phyloP scores from a whole-genome alignment of 208 protist genomes.

The Leishmania arabica region DNA sequence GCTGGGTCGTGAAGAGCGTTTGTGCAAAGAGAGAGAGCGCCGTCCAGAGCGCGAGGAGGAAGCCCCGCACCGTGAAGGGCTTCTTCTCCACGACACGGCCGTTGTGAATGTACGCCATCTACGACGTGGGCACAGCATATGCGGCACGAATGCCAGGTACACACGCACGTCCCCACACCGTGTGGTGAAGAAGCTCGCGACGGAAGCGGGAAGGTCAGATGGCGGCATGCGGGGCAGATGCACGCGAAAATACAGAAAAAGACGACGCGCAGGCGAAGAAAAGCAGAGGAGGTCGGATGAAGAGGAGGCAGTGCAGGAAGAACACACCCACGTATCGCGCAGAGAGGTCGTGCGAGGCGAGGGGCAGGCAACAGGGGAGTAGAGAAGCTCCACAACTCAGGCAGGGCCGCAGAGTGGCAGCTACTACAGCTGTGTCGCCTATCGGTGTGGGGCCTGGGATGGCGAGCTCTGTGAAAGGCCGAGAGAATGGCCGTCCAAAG shows the following conservation, averaged over 20 bases:
- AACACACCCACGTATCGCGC: not conserved
- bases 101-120: slow-evolving; percentile 78
- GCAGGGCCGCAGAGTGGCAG: not conserved
- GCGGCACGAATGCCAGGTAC: too few relatives aligned
- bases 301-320: too few relatives aligned
- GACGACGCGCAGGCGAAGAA: not conserved
- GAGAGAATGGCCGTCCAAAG: too few relatives aligned
- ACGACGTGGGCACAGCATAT: not conserved
- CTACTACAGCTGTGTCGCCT: not conserved
- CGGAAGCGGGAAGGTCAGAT: not conserved
- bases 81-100: slow-evolving; percentile 79
- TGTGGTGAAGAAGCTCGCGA: not conserved
- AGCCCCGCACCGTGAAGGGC: slow-evolving; percentile 63
- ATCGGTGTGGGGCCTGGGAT: not conserved
- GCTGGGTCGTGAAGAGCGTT: slow-evolving; percentile 64
- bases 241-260: slow-evolving; percentile 2
- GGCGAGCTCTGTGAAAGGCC: not conserved
- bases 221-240: not conserved
- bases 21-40: slow-evolving; percentile 63
- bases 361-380: not conserved
- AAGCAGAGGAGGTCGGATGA: not conserved
- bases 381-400: not conserved
- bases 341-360: not conserved
- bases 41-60: slow-evolving; percentile 43
- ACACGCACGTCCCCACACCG: not conserved